These are phyloP conservation scores for Ziziphus jujuba DNA, from an alignment of 306 rosid genomes.

Conservation along the genomic window DNA sequence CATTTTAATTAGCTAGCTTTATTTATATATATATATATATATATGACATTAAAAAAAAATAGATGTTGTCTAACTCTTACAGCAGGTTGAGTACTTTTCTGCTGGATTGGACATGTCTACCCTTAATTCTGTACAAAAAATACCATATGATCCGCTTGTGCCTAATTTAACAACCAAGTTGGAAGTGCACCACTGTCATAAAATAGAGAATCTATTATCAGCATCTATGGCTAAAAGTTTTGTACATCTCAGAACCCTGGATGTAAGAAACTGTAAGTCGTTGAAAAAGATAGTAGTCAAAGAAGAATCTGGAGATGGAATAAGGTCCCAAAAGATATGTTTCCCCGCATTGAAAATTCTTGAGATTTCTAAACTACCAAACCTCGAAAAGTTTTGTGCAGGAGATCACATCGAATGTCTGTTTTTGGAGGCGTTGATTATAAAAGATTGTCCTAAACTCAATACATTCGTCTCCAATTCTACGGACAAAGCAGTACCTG, in stretches of 20 bases:
- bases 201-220: conserved; percentile 12
- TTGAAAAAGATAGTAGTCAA: conserved; percentile 26
- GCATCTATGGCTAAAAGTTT: conserved; percentile 26
- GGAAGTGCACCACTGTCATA: conserved; percentile 6
- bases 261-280: conserved; percentile 16
- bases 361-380: background rate
- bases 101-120: too few relatives aligned
- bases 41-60: too few relatives aligned
- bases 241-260: conserved; percentile 33
- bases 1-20: too few relatives aligned
- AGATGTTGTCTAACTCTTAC: too few relatives aligned
- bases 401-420: background rate
- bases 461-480: background rate
- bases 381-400: conserved; percentile 7
- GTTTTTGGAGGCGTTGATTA: background rate
- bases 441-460: background rate
- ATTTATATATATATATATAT: too few relatives aligned
- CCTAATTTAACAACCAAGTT: conserved; percentile 27
- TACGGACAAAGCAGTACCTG: too few relatives aligned
- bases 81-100: too few relatives aligned
- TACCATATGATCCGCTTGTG: background rate
- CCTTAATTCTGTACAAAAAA: background rate
- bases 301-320: background rate
- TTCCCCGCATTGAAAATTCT: conserved; percentile 1
- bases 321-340: too few relatives aligned